phyloP scores from a whole-genome alignment of 805 yeast species.

The Priceomyces carsonii region DNA sequence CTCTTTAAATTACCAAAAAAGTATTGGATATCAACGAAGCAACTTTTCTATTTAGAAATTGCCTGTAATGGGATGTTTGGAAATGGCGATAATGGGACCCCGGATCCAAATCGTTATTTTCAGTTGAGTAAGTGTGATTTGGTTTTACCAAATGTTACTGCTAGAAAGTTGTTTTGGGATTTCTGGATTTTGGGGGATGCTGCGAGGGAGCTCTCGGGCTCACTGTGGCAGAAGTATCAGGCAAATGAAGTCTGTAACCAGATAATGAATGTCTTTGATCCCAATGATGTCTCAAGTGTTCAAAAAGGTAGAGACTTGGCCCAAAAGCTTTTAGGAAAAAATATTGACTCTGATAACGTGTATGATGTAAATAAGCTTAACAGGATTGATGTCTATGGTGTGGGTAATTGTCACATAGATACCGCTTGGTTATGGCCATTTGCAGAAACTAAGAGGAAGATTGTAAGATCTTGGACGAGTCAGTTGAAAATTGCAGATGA shows the following conservation, averaged over 20 bases:
- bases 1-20: constrained; percentile 69
- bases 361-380: constrained; percentile 42
- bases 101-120: constrained; percentile 73
- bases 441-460: constrained; percentile 91
- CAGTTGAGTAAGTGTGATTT: constrained; percentile 69
- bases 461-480: constrained; percentile 94
- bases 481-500: constrained; percentile 81
- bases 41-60: constrained; percentile 78
- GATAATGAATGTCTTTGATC: constrained; percentile 84
- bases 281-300: constrained; percentile 58
- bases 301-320: constrained; percentile 68
- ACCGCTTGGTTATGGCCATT: constrained; percentile 99
- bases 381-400: constrained; percentile 66
- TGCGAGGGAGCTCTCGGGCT: constrained; percentile 78
- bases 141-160: constrained; percentile 77
- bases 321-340: constrained; percentile 59
- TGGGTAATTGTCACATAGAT: constrained; percentile 96
- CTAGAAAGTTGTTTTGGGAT: constrained; percentile 75
- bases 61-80: constrained; percentile 97
- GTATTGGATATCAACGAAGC: constrained; percentile 50
- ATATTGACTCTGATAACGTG: constrained; percentile 66
- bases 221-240: constrained; percentile 77
- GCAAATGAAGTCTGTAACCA: constrained; percentile 79
- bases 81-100: constrained; percentile 56
- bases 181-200: constrained; percentile 90